Evolutionary conservation across 352 stramenopile species (phyloP), one percentile per base, ranked within the genome.

Genomic region (Globisporangium iwayamae): DNA sequence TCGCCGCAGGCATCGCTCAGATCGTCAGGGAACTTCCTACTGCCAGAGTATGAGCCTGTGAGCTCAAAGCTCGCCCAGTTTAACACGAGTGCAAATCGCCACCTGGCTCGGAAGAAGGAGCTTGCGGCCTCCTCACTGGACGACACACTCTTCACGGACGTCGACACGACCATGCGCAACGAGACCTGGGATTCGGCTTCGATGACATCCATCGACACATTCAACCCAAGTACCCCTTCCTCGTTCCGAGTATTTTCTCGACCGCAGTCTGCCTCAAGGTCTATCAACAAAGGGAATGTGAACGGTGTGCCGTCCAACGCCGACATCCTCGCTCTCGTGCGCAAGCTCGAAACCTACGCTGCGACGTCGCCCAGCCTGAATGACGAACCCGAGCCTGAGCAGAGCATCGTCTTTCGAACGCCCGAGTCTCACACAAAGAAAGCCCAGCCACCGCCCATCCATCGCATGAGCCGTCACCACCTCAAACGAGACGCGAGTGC

Each of bases 181-280:
- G 56, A 63, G 14, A 62, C 62, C 43, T 83, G 76, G 78, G 72
- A 80, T 62, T 67, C 60, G 2, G 63, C 66, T 7, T 81, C 76
- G 20, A 70, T 74, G 43, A 75, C 71, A 14, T 79, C 69, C 20
- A 62, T 67, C 10, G 74, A 80, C 56, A 72, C 76, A 4, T 55
- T 66, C 18, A 68, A 79, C 34, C 63, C 67, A 18, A 45, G 71
- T 11, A 20, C 30, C 7, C 18, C 51, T 14, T 67, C 65, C 1
- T 58, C 62, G 0, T 59, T 62, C 45, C 57, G 34, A 5, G 66
- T 56, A 7, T 59, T 65, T 11, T 58, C 67, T 34, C 67, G 63
- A 16, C 65, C 59, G 20, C 59, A 65, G 41, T 62, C 56, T 34
- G 56, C 28, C 7, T 64, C 50, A 8, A 18, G 34, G 9, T 22